phyloP scores from a whole-genome alignment of 805 yeast genomes.

The Scheffersomyces stipitis region DNA sequence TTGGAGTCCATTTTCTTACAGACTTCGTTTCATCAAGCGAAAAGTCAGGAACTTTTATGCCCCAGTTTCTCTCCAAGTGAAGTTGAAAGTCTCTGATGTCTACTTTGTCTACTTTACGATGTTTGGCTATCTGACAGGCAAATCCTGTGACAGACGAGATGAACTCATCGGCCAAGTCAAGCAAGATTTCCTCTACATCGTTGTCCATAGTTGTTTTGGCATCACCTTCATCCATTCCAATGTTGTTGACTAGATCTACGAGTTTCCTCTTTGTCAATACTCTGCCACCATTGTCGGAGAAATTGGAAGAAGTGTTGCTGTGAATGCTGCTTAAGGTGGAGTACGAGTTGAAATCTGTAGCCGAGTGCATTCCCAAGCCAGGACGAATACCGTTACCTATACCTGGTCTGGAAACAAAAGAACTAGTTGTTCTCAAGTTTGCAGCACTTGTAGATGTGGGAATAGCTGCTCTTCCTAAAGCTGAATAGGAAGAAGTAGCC shows the following conservation, averaged over 20 bases:
- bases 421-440: background rate
- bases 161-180: slow-evolving; percentile 30
- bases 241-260: slow-evolving; percentile 24
- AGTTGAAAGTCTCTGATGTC: slow-evolving; percentile 29
- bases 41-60: slow-evolving; percentile 24
- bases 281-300: slow-evolving; percentile 27
- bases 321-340: slow-evolving; percentile 1
- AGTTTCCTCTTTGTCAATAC: slow-evolving; percentile 27
- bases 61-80: slow-evolving; percentile 29
- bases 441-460: background rate
- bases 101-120: slow-evolving; percentile 24
- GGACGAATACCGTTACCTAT: background rate
- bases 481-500: background rate
- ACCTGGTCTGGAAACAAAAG: background rate
- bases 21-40: slow-evolving; percentile 25
- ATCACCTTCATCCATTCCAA: slow-evolving; percentile 30
- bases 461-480: background rate
- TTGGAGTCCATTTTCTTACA: slow-evolving; percentile 25
- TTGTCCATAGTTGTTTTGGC: slow-evolving; percentile 26
- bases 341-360: background rate
- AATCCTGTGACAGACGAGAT: slow-evolving; percentile 26
- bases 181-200: slow-evolving; percentile 27
- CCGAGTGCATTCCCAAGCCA: background rate
- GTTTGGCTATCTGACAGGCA: slow-evolving; percentile 30
- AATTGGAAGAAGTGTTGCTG: slow-evolving; percentile 7